phyloP scores from a whole-genome alignment of 2,329 filamentous ascomycete genomes.

The Botrytis byssoidea region DNA sequence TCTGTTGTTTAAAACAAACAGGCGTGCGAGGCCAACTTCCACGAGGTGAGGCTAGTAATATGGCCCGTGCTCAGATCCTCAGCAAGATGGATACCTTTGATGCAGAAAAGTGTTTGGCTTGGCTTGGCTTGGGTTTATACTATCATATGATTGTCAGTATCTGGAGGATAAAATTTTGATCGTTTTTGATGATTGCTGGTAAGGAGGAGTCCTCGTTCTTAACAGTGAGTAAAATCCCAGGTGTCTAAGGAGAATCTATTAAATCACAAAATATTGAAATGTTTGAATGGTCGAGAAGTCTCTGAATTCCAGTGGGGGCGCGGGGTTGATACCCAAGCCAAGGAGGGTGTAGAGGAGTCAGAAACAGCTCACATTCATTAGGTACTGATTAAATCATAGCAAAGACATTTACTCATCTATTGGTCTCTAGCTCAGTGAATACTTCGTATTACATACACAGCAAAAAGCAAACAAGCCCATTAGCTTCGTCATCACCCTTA shows the following conservation, averaged over 20 bases:
- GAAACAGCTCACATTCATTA: slow-evolving; percentile 7
- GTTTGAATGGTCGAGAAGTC: slow-evolving; percentile 3
- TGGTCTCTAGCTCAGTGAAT: not conserved
- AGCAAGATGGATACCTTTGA: not conserved
- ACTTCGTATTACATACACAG: not conserved
- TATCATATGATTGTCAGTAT: not conserved
- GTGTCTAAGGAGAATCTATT: not conserved
- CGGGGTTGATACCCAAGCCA: slow-evolving; percentile 13
- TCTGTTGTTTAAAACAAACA: slow-evolving; percentile 22
- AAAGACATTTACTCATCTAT: slow-evolving; percentile 2
- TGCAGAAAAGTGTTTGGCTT: slow-evolving; percentile 4
- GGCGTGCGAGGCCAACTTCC: slow-evolving; percentile 19
- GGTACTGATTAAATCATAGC: not conserved
- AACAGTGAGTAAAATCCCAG: not conserved
- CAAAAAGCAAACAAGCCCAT: not conserved
- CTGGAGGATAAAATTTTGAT: not conserved
- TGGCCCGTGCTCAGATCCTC: slow-evolving; percentile 15
- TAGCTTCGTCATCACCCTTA: slow-evolving; percentile 19
- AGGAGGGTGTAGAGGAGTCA: not conserved
- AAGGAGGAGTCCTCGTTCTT: not conserved
- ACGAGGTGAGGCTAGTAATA: slow-evolving; percentile 17
- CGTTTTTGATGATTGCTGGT: not conserved
- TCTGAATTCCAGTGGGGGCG: slow-evolving; percentile 1
- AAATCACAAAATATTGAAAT: not conserved
- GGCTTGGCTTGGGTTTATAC: not conserved